phyloP scores from a whole-genome alignment of 2,329 filamentous ascomycete genomes.

The Talaromyces sp. region DNA sequence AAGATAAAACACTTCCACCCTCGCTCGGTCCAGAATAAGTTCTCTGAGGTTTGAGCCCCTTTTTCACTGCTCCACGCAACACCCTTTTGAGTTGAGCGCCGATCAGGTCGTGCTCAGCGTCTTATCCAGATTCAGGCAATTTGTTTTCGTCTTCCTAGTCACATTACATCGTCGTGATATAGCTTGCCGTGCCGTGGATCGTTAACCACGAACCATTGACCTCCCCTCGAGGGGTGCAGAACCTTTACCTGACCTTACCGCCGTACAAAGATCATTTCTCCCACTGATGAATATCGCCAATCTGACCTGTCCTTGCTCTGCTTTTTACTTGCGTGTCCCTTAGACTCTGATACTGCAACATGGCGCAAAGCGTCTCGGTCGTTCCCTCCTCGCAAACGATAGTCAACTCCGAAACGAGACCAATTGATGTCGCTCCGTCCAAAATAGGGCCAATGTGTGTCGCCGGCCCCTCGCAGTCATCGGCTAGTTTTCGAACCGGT shows the following conservation, averaged over 20 bases:
- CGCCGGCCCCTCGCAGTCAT: slow-evolving; percentile 23
- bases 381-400: slow-evolving; percentile 4
- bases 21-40: background rate
- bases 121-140: background rate
- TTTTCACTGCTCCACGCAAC: slow-evolving; percentile 5
- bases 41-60: background rate
- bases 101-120: background rate
- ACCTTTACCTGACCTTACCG: background rate
- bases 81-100: background rate
- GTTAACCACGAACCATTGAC: background rate
- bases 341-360: background rate
- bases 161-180: slow-evolving; percentile 3
- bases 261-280: background rate
- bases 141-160: background rate
- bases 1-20: background rate
- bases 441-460: slow-evolving; percentile 18
- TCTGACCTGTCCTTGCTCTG: background rate
- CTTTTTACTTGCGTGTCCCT: background rate
- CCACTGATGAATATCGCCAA: slow-evolving; percentile 2
- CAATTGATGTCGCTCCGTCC: slow-evolving; percentile 5
- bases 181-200: slow-evolving; percentile 6
- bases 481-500: slow-evolving; percentile 33
- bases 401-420: slow-evolving; percentile 9
- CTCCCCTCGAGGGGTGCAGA: no score
- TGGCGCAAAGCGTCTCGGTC: slow-evolving; percentile 16